phyloP scores from a whole-genome alignment of 768 basidiomycete species.

The Tylopilus balloui region DNA sequence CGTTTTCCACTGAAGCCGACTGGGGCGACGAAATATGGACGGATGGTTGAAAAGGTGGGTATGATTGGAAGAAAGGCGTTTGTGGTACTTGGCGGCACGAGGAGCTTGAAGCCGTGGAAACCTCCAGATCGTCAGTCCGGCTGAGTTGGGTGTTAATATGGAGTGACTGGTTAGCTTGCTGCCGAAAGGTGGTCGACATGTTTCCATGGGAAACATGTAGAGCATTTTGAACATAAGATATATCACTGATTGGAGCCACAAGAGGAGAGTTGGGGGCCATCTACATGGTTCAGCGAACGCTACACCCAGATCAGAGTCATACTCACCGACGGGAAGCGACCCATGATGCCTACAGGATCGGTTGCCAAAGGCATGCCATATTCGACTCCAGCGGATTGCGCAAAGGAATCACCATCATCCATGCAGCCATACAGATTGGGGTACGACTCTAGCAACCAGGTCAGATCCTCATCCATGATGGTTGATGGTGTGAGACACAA shows the following conservation, averaged over 20 bases:
- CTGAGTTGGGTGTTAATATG: slow-evolving; percentile 15
- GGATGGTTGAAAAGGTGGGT: not conserved
- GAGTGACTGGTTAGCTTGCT: slow-evolving; percentile 12
- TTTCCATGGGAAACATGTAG: not conserved
- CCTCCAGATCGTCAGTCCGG: slow-evolving; percentile 8
- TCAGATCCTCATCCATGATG: slow-evolving; percentile 14
- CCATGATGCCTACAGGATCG: not conserved
- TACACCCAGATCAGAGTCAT: not conserved
- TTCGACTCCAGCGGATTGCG: not conserved
- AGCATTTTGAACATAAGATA: not conserved
- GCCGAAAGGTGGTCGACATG: slow-evolving; percentile 1
- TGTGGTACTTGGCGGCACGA: slow-evolving; percentile 3
- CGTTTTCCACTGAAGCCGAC: slow-evolving; percentile 6
- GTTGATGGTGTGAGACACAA: not conserved
- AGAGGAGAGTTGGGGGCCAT: not conserved
- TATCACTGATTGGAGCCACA: not conserved
- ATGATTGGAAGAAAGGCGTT: slow-evolving; percentile 9
- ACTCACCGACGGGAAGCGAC: slow-evolving; percentile 12
- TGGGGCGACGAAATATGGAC: slow-evolving; percentile 9
- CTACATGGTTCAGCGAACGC: slow-evolving; percentile 10
- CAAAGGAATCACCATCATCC: not conserved
- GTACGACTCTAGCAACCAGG: slow-evolving; percentile 7
- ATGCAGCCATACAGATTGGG: not conserved
- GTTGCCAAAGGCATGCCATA: not conserved
- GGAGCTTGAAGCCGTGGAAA: slow-evolving; percentile 16